Evolutionary conservation across 108 stramenopile species (phyloP).

Genomic region (Conticribra weissflogii): DNA sequence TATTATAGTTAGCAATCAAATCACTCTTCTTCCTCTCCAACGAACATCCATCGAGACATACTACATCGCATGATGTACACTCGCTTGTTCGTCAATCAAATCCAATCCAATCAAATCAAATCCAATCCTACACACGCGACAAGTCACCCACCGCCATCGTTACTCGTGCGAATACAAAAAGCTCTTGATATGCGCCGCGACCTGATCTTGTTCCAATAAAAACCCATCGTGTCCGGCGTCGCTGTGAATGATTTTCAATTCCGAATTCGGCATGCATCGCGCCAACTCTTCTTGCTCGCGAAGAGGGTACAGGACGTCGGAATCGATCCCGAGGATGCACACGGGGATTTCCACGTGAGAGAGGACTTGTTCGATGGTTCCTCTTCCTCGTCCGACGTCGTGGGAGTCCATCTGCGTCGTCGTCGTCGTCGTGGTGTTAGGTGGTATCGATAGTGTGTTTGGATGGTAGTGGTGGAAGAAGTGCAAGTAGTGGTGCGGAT

Average conservation of each 20-base stretch:
- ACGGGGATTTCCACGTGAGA: slow-evolving; percentile 72
- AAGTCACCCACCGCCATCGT: not conserved
- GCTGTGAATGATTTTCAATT: slow-evolving; percentile 81
- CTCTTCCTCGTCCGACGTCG: slow-evolving; percentile 74
- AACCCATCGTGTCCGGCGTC: slow-evolving; percentile 94
- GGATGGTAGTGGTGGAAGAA: no score
- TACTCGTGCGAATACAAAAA: slow-evolving; percentile 69
- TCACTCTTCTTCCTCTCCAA: no score
- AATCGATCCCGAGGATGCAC: slow-evolving; percentile 89
- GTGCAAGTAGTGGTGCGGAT: no score
- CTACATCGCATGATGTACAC: not conserved
- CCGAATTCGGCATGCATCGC: slow-evolving; percentile 60
- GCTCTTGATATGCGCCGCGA: slow-evolving; percentile 70
- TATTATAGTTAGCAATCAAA: no score
- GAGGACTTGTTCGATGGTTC: slow-evolving; percentile 64
- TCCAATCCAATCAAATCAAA: no score
- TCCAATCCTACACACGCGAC: no score
- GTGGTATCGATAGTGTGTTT: no score
- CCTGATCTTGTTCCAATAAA: slow-evolving; percentile 93
- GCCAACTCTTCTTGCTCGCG: slow-evolving; percentile 87
- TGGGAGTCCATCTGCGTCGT: slow-evolving; percentile 84
- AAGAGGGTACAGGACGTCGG: slow-evolving; percentile 89
- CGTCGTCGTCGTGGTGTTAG: no score
- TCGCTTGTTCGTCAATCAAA: no score
- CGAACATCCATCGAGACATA: not conserved